phyloP scores from a whole-genome alignment of 169 alveolate genomes.

The Cryptosporidium ryanae region DNA sequence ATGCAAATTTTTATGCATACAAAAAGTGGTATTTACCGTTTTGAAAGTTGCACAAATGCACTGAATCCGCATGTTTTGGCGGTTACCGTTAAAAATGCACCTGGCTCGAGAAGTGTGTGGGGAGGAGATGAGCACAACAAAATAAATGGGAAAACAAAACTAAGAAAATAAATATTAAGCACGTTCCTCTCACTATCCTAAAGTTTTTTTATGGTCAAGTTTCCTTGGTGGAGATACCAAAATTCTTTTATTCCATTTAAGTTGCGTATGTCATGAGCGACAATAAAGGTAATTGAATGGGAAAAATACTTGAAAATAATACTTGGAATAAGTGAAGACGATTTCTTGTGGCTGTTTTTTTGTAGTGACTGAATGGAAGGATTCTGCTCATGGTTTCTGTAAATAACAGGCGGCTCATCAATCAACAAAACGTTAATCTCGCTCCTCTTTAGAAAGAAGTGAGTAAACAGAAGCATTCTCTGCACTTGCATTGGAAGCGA shows the following conservation, averaged over 20 bases:
- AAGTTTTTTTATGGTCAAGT: constrained; percentile 5
- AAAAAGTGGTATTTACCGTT: not conserved
- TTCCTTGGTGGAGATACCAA: constrained; percentile 56
- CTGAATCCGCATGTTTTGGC: constrained; percentile 11
- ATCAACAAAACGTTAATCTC: constrained; percentile 44
- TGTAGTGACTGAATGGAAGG: not conserved
- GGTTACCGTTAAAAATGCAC: constrained; percentile 5
- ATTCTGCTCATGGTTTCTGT: not conserved
- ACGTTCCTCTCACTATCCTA: not conserved
- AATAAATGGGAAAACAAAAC: not conserved
- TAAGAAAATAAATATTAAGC: not conserved
- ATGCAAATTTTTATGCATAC: not conserved
- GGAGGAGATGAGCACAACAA: not conserved
- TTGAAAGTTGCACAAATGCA: constrained; percentile 6
- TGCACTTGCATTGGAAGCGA: constrained; percentile 32
- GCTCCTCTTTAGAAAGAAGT: constrained; percentile 24
- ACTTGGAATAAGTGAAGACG: constrained; percentile 34
- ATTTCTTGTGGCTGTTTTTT: not conserved
- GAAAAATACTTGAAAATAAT: constrained; percentile 52
- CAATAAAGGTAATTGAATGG: constrained; percentile 63
- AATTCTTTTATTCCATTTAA: constrained; percentile 44
- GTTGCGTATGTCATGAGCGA: constrained; percentile 65
- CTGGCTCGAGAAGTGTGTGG: not conserved
- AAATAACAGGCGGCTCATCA: constrained; percentile 72
- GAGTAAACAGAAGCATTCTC: constrained; percentile 57